Evolutionary conservation across 2,329 filamentous ascomycete genomes (phyloP).

Genomic region (Paecilomyces dactylethromorphus): DNA sequence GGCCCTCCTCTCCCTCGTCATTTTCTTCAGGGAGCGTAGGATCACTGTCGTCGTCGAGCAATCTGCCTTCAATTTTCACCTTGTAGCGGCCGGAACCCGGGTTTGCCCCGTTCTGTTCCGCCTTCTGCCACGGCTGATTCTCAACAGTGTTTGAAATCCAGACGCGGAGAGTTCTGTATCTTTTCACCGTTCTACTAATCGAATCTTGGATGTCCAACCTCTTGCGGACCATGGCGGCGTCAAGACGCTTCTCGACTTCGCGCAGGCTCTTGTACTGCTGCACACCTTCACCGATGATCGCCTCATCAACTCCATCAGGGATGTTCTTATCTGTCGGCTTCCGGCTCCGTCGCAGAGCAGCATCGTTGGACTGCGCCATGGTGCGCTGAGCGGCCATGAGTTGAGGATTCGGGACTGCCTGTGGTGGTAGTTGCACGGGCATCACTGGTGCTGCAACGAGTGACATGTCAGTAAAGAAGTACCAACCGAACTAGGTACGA

Average conservation of each 20-base stretch:
- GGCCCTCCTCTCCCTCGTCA: slow-evolving; percentile 33
- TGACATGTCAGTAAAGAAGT: slow-evolving; percentile 8
- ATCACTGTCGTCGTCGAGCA: slow-evolving; percentile 65
- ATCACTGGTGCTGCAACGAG: slow-evolving; percentile 21
- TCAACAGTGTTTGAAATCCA: slow-evolving; percentile 95
- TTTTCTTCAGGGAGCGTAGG: slow-evolving; percentile 46
- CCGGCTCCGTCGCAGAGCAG: slow-evolving; percentile 69
- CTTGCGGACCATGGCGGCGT: slow-evolving; percentile 92
- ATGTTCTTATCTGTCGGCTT: slow-evolving; percentile 95
- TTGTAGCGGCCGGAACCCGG: slow-evolving; percentile 53
- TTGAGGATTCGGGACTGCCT: slow-evolving; percentile 28
- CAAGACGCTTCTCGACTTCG: slow-evolving; percentile 79
- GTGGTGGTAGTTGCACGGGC: slow-evolving; percentile 29
- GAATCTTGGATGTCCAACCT: slow-evolving; percentile 82
- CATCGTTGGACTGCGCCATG: slow-evolving; percentile 31
- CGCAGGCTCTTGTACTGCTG: slow-evolving; percentile 76
- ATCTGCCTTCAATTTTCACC: slow-evolving; percentile 83
- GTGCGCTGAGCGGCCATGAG: slow-evolving; percentile 31
- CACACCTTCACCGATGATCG: slow-evolving; percentile 74
- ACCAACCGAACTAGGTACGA: not conserved
- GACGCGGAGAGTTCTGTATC: slow-evolving; percentile 77
- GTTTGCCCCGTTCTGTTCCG: slow-evolving; percentile 63
- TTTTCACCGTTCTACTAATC: slow-evolving; percentile 67
- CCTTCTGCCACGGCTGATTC: slow-evolving; percentile 90
- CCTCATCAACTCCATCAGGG: slow-evolving; percentile 79